Evolutionary conservation across 495 filamentous ascomycete species (phyloP), one percentile per base, ranked within the genome.

Genomic region (Eremomyces bilateralis): DNA sequence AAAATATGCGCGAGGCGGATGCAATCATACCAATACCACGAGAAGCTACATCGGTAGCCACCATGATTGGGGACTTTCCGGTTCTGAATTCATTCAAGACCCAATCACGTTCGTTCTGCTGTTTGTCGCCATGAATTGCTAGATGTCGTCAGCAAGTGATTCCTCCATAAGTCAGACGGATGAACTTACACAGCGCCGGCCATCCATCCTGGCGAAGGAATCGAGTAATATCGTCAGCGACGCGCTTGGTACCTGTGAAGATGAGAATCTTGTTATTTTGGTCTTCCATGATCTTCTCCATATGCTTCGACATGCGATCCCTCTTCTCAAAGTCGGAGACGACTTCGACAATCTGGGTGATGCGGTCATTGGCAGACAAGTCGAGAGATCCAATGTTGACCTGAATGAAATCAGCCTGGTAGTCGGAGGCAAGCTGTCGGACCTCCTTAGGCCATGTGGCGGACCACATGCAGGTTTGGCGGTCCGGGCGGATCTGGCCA

Each of bases 391-490:
- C 88, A 54, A 97, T 85, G 62, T 95, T 97, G 56, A 95, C 88
- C 60, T 97, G 88, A 50, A 97, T 97, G 60, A 85, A 94, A 51
- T 97, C 76, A 48, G 75, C 75, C 44, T 91, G 68, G 66, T 90
- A 97, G 53, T 97, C 88, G 21, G 77, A 65, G n/a, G 88, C 88
- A 39, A 95, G 64, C 51, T 80, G 76, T 46, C 88, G 84, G 44
- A 97, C 85, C 54, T 97, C 88, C 71, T 95, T 97, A 42, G 88
- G 88, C 88, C 88, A 97, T 4, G 88, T 97, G 46, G 88, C 88
- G 38, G 88, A 97, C 88, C 88, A 97, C 88, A 97, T 97, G 71
- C 84, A 91, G 41, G 88, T 97, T 50, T 97, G 88, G 65, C 88
- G 78, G 54, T 97, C 88, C 39, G 88, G 88, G 44, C 88, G 81